A percentile compares a stretch with the other conserved stretches of the same genome.
Conservation (phyloP, 2,329 filamentous ascomycete genomes). For the Phaeomoniella chlamydospora region DNA sequence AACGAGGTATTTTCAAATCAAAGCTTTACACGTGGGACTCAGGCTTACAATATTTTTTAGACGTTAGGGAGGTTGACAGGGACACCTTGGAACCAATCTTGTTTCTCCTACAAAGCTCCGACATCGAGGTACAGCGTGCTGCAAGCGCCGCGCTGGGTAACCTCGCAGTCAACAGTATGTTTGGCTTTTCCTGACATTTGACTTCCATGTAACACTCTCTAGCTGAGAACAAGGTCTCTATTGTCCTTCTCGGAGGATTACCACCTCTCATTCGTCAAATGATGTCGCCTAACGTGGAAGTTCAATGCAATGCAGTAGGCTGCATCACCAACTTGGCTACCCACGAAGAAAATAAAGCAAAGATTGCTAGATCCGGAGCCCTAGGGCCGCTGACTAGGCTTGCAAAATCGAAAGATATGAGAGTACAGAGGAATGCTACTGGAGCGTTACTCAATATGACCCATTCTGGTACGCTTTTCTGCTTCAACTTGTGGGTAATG, state of each 20-base stretch:
- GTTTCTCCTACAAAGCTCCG: constrained; percentile 82
- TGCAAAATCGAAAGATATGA: constrained; percentile 96
- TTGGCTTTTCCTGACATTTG: constrained; percentile 4
- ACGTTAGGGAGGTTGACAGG: constrained; percentile 90
- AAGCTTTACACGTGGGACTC: background rate
- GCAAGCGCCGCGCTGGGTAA: constrained; percentile 94
- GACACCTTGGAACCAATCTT: constrained; percentile 93
- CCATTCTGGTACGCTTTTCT: constrained; percentile 58
- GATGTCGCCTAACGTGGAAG: constrained; percentile 95
- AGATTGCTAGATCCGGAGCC: constrained; percentile 90
- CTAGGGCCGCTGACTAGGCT: constrained; percentile 79
- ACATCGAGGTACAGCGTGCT: constrained; percentile 93
- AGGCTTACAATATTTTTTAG: constrained; percentile 30
- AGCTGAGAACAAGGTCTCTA: constrained; percentile 97
- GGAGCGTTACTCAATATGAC: constrained; percentile 97
- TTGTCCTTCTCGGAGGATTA: constrained; percentile 82
- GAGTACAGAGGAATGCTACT: constrained; percentile 93
- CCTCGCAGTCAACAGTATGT: constrained; percentile 86
- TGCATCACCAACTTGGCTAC: constrained; percentile 98
- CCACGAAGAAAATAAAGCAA: constrained; percentile 98
- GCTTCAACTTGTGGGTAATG: background rate
- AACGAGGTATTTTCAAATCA: constrained; percentile 58
- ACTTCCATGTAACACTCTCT: constrained; percentile 25
- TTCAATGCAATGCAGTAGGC: constrained; percentile 96
- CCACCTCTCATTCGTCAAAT: constrained; percentile 91